A percentile compares a stretch with the other conserved stretches of the same genome.
phyloP scores from a whole-genome alignment of 306 rosid genomes.

The Crataegus laevigata region DNA sequence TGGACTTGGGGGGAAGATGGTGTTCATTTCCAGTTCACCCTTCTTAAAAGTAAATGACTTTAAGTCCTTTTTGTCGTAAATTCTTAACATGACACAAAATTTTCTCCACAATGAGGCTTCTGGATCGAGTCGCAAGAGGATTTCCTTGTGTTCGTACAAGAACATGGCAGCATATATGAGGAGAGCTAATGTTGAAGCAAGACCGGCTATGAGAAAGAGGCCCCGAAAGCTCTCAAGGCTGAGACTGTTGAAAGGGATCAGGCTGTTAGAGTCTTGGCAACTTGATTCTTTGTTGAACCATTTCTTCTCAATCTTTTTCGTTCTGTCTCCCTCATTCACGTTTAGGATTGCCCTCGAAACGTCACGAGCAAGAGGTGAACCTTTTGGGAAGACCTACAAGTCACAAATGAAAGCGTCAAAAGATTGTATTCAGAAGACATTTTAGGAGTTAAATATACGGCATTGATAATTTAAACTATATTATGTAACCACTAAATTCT shows the following conservation, averaged over 20 bases:
- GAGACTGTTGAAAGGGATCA: slow-evolving; percentile 16
- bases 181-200: slow-evolving; percentile 6
- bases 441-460: too few relatives aligned
- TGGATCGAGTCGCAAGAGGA: neutral
- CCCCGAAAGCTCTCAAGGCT: slow-evolving; percentile 30
- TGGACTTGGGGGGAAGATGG: neutral
- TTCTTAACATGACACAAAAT: slow-evolving; percentile 9
- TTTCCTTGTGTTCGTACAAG: neutral
- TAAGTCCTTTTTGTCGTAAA: slow-evolving; percentile 27
- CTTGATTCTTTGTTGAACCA: neutral
- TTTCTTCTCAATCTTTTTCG: neutral
- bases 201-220: slow-evolving; percentile 25
- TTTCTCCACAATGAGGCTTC: slow-evolving; percentile 22
- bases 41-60: slow-evolving; percentile 32
- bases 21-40: neutral
- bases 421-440: too few relatives aligned
- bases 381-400: slow-evolving; percentile 17
- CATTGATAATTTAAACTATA: too few relatives aligned
- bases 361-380: slow-evolving; percentile 21
- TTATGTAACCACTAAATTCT: too few relatives aligned
- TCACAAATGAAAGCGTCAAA: too few relatives aligned
- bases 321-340: slow-evolving; percentile 10
- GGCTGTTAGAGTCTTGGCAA: neutral
- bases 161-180: slow-evolving; percentile 10
- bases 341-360: slow-evolving; percentile 17